A percentile compares a stretch with the other conserved stretches of the same genome.
phyloP scores from a whole-genome alignment of 192 early-diverging fungal species.

The Coemansia asiatica region DNA sequence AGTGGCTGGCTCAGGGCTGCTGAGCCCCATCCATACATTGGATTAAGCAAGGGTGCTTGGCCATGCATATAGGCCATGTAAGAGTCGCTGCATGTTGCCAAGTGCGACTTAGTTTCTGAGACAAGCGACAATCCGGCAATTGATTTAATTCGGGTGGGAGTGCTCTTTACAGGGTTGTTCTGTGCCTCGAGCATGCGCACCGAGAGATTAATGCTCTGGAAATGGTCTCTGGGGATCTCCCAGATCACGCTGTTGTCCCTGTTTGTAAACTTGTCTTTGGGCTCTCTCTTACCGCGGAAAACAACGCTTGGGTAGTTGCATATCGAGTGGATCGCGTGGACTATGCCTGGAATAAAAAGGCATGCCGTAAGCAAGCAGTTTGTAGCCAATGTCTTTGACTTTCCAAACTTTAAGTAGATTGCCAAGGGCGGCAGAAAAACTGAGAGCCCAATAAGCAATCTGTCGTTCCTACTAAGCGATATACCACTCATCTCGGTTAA shows the following conservation, averaged over 20 bases:
- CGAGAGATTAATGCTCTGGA: constrained; percentile 37
- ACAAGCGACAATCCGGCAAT: constrained; percentile 22
- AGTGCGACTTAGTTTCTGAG: constrained; percentile 16
- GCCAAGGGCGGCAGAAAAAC: constrained; percentile 28
- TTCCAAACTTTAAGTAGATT: constrained; percentile 44
- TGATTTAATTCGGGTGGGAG: constrained; percentile 17
- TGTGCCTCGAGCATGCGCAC: constrained; percentile 33
- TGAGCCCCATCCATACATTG: constrained; percentile 35
- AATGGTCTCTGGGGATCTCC: constrained; percentile 42
- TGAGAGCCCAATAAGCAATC: constrained; percentile 29
- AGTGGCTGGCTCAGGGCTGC: constrained; percentile 5
- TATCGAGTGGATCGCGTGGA: constrained; percentile 39
- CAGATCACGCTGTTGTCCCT: constrained; percentile 43
- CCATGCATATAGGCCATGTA: constrained; percentile 42
- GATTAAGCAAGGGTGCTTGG: constrained; percentile 40
- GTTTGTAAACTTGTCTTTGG: constrained; percentile 11
- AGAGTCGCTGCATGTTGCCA: constrained; percentile 9
- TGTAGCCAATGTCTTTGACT: constrained; percentile 27
- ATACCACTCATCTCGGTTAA: constrained; percentile 29
- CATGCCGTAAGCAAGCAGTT: constrained; percentile 39
- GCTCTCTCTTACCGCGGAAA: constrained; percentile 22
- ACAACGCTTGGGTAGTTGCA: constrained; percentile 41
- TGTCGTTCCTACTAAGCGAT: constrained; percentile 38
- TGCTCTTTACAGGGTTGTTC: constrained; percentile 13
- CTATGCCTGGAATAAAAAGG: constrained; percentile 32